A percentile compares a stretch with the other conserved stretches of the same genome.
Evolutionary conservation across 108 stramenopile species (phyloP).

Genomic region (Pseudonitzschia multistriata): DNA sequence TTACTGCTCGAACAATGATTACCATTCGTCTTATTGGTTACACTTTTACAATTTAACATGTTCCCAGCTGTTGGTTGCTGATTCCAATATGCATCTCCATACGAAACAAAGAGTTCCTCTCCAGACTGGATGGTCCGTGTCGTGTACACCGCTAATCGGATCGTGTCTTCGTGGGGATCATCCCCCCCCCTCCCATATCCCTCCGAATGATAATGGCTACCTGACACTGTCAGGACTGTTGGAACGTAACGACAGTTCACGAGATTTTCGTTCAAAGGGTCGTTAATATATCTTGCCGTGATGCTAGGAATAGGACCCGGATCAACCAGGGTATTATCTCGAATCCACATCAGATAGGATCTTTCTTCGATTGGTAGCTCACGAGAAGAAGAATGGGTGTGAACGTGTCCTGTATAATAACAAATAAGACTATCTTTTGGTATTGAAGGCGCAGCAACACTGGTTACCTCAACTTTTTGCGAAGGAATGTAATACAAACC

Average conservation of each 20-base stretch:
- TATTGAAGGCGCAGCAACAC: neutral
- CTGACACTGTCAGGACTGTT: too few relatives aligned
- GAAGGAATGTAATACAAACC: constrained; percentile 29
- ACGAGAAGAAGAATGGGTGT: constrained; percentile 24
- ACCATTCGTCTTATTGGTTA: neutral
- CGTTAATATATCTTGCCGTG: constrained; percentile 43
- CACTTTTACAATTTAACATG: neutral
- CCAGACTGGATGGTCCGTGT: constrained; percentile 53
- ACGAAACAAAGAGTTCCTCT: constrained; percentile 78
- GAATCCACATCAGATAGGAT: constrained; percentile 33
- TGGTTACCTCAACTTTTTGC: neutral
- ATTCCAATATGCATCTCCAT: constrained; percentile 59
- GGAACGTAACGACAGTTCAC: constrained; percentile 38
- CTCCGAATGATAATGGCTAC: neutral
- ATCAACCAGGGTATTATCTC: constrained; percentile 29
- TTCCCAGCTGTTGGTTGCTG: constrained; percentile 4
- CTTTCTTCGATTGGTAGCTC: constrained; percentile 16
- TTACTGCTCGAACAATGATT: neutral
- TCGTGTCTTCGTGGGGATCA: constrained; percentile 1
- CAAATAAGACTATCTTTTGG: constrained; percentile 27
- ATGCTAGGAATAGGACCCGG: constrained; percentile 18
- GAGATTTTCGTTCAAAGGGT: constrained; percentile 31
- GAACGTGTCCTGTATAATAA: constrained; percentile 39
- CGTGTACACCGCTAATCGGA: constrained; percentile 42
- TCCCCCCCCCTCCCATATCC: too few relatives aligned